Evolutionary conservation across 129 eudicot species (phyloP), one percentile per base, ranked within the genome.

Genomic region (Flaveria bidentis): DNA sequence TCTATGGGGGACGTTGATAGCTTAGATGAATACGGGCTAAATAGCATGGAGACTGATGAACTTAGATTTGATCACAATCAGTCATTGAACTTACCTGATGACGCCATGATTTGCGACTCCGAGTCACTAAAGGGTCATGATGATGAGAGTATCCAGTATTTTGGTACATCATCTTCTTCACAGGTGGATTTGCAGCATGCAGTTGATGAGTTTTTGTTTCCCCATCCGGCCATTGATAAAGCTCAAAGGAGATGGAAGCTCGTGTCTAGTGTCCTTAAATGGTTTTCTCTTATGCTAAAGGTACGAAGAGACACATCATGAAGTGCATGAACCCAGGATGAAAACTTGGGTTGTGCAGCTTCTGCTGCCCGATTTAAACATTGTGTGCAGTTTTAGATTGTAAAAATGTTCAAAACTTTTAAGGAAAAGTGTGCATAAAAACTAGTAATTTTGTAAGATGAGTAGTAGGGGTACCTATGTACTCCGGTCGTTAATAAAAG

Each of bases 241-340:
- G 90, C 88, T 78, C 87, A 87, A 25, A 79, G 81, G 82, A 78
- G 90, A 79, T 90, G 96, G 96, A 90, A 74, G 55, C 73, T 90
- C 56, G 70, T 90, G 63, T 84, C 71, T 11, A 78, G 85, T 42
- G 96, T 87, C 25, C 30, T 85, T n/a, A 90, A 77, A 67, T 83
- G 86, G 88, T 56, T 83, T 17, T 82, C 86, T 0, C 82, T 67
- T 74, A 75, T 69, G 83, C 53, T 74, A 74, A 77, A 75, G 78
- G 78, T 72, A 68, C 73, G 80, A 9, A 82, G 77, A 81, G 84
- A 72, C 80, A 61, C 74, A 63, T 58, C 45, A 61, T 74, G 6
- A 60, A 52, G 76, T 82, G 46, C 49, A 53, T 71, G 33, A 67
- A 18, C 44, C 71, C 73, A 4, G 75, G 71, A 76, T 72, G 74